Conservation (phyloP, 148 eudicot species). For the Pharnaceum exiguum region DNA sequence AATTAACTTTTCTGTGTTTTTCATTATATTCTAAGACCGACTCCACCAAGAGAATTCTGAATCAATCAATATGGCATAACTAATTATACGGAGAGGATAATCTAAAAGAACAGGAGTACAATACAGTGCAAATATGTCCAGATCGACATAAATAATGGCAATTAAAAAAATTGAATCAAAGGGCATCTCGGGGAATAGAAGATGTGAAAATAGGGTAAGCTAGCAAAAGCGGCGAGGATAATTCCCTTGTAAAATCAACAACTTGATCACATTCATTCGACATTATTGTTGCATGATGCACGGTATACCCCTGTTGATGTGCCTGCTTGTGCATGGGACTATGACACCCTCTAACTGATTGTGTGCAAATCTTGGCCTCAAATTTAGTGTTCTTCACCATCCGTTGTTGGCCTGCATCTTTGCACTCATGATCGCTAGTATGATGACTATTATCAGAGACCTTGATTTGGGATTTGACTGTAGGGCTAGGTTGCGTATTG, state of each 20-base stretch:
- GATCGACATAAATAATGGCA: too few species aligned
- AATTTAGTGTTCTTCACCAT: not conserved
- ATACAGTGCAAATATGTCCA: too few species aligned
- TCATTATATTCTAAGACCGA: too few species aligned
- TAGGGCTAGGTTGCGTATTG: not conserved
- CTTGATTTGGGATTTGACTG: not conserved
- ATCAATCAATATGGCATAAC: too few species aligned
- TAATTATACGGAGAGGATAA: too few species aligned
- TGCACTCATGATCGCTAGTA: not conserved
- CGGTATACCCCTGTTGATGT: not conserved
- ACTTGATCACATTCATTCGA: not conserved
- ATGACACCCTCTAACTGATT: not conserved
- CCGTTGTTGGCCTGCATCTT: not conserved
- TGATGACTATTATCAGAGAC: not conserved
- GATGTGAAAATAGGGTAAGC: slow-evolving; percentile 3
- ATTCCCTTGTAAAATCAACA: not conserved
- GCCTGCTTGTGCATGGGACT: not conserved
- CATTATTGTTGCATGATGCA: not conserved
- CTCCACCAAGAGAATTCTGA: too few species aligned
- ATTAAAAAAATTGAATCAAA: not conserved
- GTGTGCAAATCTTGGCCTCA: not conserved
- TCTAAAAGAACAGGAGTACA: too few species aligned
- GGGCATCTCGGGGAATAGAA: not conserved
- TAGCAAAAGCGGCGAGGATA: not conserved
- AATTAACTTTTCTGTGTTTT: too few species aligned